phyloP scores from a whole-genome alignment of 805 yeast species.

The Citeromyces matritensis region DNA sequence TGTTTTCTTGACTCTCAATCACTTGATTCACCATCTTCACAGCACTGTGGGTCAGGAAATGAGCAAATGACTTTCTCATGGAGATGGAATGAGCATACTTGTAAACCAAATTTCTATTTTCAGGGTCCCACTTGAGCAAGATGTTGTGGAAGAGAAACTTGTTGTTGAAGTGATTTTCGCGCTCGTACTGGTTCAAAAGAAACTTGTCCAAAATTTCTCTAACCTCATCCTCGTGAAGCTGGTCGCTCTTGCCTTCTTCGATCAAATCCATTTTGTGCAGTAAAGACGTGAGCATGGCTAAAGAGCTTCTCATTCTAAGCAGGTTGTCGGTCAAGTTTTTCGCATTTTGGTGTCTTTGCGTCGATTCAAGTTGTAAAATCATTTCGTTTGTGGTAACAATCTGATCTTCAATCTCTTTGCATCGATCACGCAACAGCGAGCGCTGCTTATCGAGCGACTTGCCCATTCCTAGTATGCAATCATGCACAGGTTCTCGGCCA shows the following conservation, averaged over 20 bases:
- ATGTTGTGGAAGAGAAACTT: conserved; percentile 61
- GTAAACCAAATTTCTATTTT: conserved; percentile 45
- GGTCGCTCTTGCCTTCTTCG: no score
- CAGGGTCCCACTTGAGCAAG: conserved; percentile 67
- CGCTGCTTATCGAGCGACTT: conserved; percentile 36
- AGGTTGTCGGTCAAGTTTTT: background rate
- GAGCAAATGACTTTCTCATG: conserved; percentile 23
- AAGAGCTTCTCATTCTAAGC: background rate
- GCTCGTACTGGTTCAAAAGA: conserved; percentile 7
- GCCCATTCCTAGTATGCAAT: conserved; percentile 38
- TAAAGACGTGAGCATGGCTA: conserved; percentile 1
- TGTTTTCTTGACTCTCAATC: conserved; percentile 17
- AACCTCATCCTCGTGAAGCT: no score
- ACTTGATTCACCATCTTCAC: conserved; percentile 34
- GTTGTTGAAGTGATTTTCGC: conserved; percentile 29
- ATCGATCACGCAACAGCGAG: conserved; percentile 17
- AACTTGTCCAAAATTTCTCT: no score
- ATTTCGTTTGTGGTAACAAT: conserved; percentile 11
- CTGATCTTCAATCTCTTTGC: conserved; percentile 15
- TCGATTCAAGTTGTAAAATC: conserved; percentile 8
- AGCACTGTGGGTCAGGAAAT: conserved; percentile 31
- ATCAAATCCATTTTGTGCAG: background rate
- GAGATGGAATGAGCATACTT: conserved; percentile 39
- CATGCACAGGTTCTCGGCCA: conserved; percentile 41
- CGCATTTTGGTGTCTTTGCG: conserved; percentile 6